These are phyloP conservation scores for Mycena rebaudengoi DNA, from an alignment of 768 basidiomycete species.

Conservation along the genomic window DNA sequence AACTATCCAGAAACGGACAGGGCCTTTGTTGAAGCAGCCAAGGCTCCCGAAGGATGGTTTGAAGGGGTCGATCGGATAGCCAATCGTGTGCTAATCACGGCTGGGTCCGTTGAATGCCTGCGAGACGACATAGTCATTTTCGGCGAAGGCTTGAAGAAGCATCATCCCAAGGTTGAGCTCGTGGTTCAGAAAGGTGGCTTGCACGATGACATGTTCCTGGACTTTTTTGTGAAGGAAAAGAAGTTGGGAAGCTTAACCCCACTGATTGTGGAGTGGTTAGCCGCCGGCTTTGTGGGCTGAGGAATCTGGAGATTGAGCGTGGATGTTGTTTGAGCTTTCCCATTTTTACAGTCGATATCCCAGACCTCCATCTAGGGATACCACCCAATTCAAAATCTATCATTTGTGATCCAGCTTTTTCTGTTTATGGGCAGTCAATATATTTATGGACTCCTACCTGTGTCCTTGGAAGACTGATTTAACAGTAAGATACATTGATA, in stretches of 20 bases:
- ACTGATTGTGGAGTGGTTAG: slow-evolving; percentile 16
- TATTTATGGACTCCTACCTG: too few species aligned
- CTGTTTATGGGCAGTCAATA: too few species aligned
- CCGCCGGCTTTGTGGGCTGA: too few species aligned
- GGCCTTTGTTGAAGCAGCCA: not conserved
- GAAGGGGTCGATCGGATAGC: not conserved
- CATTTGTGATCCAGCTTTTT: too few species aligned
- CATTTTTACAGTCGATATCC: too few species aligned
- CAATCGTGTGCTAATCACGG: not conserved
- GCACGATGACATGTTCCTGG: slow-evolving; percentile 26
- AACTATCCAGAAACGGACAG: not conserved
- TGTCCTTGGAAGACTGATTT: too few species aligned
- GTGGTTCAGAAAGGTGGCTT: slow-evolving; percentile 26
- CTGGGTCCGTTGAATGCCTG: not conserved
- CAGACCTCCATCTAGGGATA: too few species aligned
- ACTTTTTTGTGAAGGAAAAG: slow-evolving; percentile 21
- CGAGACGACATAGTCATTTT: not conserved
- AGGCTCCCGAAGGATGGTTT: not conserved
- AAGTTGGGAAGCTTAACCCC: slow-evolving; percentile 20
- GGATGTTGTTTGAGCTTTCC: too few species aligned
- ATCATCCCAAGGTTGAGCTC: slow-evolving; percentile 18
- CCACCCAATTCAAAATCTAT: too few species aligned
- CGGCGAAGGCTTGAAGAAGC: not conserved
- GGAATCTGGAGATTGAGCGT: too few species aligned
- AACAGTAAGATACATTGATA: too few species aligned